Conservation (phyloP, 23 red algal species). For the Gracilaria domingensis region DNA sequence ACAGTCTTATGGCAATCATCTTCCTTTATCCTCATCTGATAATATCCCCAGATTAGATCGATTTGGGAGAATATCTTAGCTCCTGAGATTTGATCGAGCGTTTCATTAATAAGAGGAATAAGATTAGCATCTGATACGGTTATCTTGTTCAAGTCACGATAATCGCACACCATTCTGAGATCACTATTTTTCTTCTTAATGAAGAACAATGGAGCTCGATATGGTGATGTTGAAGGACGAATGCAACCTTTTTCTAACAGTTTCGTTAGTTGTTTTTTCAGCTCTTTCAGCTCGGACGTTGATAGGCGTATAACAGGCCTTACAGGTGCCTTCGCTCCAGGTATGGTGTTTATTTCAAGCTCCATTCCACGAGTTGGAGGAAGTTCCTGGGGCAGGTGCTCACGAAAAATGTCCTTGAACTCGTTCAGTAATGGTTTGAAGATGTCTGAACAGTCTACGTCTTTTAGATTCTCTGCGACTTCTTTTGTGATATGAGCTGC, state of each 20-base stretch:
- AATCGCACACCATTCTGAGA: constrained; percentile 46
- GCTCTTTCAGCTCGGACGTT: constrained; percentile 9
- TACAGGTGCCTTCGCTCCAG: not conserved
- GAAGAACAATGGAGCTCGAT: constrained; percentile 59
- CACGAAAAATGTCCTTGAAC: constrained; percentile 33
- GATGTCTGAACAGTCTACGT: not conserved
- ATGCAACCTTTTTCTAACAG: not conserved
- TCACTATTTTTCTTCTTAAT: constrained; percentile 44
- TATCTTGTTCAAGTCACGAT: constrained; percentile 50
- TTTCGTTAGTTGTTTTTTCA: not conserved
- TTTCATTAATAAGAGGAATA: constrained; percentile 49
- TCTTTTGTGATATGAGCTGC: not conserved
- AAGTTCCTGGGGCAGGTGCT: constrained; percentile 21
- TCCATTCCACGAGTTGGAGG: not conserved
- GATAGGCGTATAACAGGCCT: constrained; percentile 44
- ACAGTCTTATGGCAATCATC: constrained; percentile 18
- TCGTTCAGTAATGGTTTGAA: constrained; percentile 14
- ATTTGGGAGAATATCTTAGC: constrained; percentile 51
- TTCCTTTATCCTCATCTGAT: constrained; percentile 49
- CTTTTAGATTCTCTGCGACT: not conserved
- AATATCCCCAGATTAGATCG: constrained; percentile 36
- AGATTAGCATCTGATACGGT: constrained; percentile 36
- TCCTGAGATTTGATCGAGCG: constrained; percentile 45
- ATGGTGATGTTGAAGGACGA: constrained; percentile 34
- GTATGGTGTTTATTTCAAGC: constrained; percentile 46